phyloP scores from a whole-genome alignment of 2,329 filamentous ascomycete species.

The Lecanicillium sp. region DNA sequence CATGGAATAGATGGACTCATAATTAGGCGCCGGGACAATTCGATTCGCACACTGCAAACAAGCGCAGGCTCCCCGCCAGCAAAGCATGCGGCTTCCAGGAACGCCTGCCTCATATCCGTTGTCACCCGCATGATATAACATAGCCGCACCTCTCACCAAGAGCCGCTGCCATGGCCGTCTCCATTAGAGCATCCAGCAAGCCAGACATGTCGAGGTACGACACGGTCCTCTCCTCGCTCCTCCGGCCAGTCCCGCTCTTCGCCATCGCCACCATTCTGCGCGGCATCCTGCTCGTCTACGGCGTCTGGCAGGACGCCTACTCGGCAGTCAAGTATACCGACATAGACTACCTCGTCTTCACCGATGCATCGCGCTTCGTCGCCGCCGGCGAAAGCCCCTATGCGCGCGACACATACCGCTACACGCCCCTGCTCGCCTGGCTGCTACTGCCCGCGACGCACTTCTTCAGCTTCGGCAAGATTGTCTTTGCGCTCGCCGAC shows the following conservation, averaged over 20 bases:
- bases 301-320: conserved; percentile 84
- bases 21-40: too few species aligned
- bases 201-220: too few species aligned
- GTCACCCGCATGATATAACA: too few species aligned
- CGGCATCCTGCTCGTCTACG: conserved; percentile 70
- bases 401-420: conserved; percentile 86
- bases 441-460: conserved; percentile 67
- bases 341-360: conserved; percentile 98
- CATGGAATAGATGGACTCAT: too few species aligned
- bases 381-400: conserved; percentile 68
- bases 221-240: conserved; percentile 14
- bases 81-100: too few species aligned
- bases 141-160: too few species aligned
- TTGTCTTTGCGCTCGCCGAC: conserved; percentile 77
- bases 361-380: conserved; percentile 79
- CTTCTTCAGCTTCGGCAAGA: conserved; percentile 81
- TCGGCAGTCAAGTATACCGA: conserved; percentile 96
- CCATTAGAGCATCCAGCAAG: too few species aligned
- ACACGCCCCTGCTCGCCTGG: conserved; percentile 92
- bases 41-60: too few species aligned
- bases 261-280: conserved; percentile 57
- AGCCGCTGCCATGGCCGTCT: too few species aligned
- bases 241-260: conserved; percentile 42
- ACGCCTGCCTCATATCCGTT: too few species aligned
- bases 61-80: too few species aligned